These are phyloP conservation scores for Bruguiera hainesii DNA, from an alignment of 441 rosid species.

Conservation along the genomic window DNA sequence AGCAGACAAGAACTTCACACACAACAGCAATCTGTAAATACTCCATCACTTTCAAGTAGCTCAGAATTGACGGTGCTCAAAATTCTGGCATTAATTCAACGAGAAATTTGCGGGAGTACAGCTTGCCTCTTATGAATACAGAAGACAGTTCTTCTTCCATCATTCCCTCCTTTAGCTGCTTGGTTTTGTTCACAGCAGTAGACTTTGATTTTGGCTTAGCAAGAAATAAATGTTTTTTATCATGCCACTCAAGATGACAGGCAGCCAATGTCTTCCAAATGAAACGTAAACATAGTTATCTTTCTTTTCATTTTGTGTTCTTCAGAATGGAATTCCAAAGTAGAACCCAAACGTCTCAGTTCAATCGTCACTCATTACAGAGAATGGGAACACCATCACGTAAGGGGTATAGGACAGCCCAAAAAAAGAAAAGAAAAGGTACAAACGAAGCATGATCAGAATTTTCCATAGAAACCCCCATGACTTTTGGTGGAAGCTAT, in stretches of 20 bases:
- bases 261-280: background rate
- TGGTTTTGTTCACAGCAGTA: background rate
- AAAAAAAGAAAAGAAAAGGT: no score
- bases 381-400: no score
- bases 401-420: no score
- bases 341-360: no score
- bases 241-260: background rate
- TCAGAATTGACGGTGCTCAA: background rate
- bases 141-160: background rate
- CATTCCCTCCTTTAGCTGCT: background rate
- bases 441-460: no score
- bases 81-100: background rate
- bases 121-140: constrained; percentile 2
- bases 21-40: constrained; percentile 2
- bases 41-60: background rate
- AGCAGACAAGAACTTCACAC: constrained; percentile 1
- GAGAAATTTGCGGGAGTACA: background rate
- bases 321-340: no score
- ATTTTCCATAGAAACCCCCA: no score
- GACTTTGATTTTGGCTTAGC: constrained; percentile 9
- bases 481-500: no score
- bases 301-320: no score
- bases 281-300: no score
- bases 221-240: background rate
- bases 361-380: no score